phyloP scores from a whole-genome alignment of 208 protist species.

The Kentomonas sorsogonicus region DNA sequence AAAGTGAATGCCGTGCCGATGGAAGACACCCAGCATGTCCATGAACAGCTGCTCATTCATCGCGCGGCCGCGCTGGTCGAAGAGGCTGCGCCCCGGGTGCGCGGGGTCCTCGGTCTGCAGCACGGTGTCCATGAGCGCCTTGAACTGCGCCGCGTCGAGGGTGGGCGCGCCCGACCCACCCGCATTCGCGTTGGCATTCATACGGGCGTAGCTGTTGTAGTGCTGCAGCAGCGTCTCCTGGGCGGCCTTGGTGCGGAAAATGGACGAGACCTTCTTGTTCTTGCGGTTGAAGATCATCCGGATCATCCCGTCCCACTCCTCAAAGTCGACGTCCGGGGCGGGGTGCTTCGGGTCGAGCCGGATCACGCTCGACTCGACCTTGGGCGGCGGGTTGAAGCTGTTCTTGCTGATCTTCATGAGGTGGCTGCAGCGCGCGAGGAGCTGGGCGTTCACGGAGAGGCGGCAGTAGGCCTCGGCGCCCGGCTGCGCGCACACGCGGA shows the following conservation, averaged over 20 bases:
- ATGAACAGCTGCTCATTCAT: slow-evolving; percentile 80
- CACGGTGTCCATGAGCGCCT: slow-evolving; percentile 55
- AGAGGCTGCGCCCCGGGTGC: too few relatives aligned
- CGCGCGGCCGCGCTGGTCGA: slow-evolving; percentile 58
- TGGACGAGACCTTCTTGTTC: slow-evolving; percentile 98
- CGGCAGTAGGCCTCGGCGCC: slow-evolving; percentile 97
- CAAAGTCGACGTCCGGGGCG: slow-evolving; percentile 96
- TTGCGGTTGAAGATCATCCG: slow-evolving; percentile 98
- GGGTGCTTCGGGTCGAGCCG: slow-evolving; percentile 97
- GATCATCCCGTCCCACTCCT: slow-evolving; percentile 99
- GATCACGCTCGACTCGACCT: slow-evolving; percentile 99
- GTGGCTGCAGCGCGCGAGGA: slow-evolving; percentile 96
- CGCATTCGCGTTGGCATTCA: slow-evolving; percentile 45
- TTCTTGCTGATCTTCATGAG: slow-evolving; percentile 99
- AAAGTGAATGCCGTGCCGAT: slow-evolving; percentile 80
- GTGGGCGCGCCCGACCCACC: slow-evolving; percentile 2
- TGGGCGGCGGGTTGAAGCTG: slow-evolving; percentile 99
- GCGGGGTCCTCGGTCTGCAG: slow-evolving; percentile 64
- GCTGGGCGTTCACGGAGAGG: slow-evolving; percentile 98
- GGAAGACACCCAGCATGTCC: slow-evolving; percentile 77
- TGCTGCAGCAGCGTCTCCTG: slow-evolving; percentile 69
- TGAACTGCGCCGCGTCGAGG: slow-evolving; percentile 56
- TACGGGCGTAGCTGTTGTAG: slow-evolving; percentile 80
- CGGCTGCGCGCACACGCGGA: slow-evolving; percentile 97
- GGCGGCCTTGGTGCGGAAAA: slow-evolving; percentile 92